phyloP scores from a whole-genome alignment of 2,329 filamentous ascomycete genomes.

The Fusarium brachygibbosum region DNA sequence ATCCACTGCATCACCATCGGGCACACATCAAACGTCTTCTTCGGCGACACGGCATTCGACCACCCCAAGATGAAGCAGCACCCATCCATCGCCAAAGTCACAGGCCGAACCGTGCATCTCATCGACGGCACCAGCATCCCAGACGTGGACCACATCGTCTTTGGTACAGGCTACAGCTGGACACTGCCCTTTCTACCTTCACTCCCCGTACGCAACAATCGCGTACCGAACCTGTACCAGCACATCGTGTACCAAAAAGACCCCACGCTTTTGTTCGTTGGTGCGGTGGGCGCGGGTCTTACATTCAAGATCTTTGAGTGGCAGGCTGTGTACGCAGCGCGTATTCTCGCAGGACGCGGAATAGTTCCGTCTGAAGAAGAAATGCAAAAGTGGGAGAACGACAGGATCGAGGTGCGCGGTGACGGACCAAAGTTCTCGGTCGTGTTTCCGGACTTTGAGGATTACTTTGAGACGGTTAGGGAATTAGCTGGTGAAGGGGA shows the following conservation, averaged over 20 bases:
- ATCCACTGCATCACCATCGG: constrained; percentile 66
- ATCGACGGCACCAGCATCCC: constrained; percentile 65
- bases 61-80: constrained; percentile 65
- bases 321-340: constrained; percentile 73
- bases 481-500: constrained; percentile 62
- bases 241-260: constrained; percentile 69
- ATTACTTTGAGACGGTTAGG: constrained; percentile 72
- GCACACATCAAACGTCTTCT: constrained; percentile 65
- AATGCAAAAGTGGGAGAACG: constrained; percentile 69
- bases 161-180: constrained; percentile 77
- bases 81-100: constrained; percentile 63
- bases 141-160: constrained; percentile 72
- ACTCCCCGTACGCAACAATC: constrained; percentile 66
- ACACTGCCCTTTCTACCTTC: constrained; percentile 71
- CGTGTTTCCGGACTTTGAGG: constrained; percentile 72
- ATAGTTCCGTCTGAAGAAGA: constrained; percentile 63
- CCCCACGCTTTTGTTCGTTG: constrained; percentile 69
- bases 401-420: constrained; percentile 66
- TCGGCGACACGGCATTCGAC: constrained; percentile 71
- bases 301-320: constrained; percentile 79
- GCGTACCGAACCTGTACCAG: constrained; percentile 68
- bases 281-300: constrained; percentile 68
- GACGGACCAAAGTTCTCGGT: constrained; percentile 70
- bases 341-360: constrained; percentile 68
- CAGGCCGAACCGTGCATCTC: constrained; percentile 65